Percentiles rank a stretch among this genome's conserved stretches.
Evolutionary conservation across 2,329 filamentous ascomycete genomes (phyloP).

Genomic region (Myriangium duriaei): DNA sequence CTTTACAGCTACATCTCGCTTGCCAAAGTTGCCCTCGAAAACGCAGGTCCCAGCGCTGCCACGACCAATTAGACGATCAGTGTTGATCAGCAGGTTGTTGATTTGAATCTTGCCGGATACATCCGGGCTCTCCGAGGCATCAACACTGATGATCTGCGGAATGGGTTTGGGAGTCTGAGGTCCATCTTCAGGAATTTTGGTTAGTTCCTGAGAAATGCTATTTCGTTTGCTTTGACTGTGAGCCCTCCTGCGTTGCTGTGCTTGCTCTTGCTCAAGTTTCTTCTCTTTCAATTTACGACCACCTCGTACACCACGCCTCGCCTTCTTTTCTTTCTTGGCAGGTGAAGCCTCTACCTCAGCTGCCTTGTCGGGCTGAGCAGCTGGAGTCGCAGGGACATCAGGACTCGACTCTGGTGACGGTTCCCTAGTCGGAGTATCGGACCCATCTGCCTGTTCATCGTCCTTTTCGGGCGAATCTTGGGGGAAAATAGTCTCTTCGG

Average conservation of each 20-base stretch:
- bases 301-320: conserved; percentile 33
- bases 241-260: conserved; percentile 11
- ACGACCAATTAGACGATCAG: conserved; percentile 49
- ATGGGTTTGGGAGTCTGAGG: conserved; percentile 18
- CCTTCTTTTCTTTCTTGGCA: conserved; percentile 32
- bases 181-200: conserved; percentile 19
- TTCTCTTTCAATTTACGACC: conserved; percentile 20
- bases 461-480: conserved; percentile 11
- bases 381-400: not conserved
- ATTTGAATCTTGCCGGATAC: conserved; percentile 42
- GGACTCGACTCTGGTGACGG: conserved; percentile 8
- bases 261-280: conserved; percentile 15
- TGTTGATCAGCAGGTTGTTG: conserved; percentile 48
- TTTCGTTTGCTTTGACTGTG: conserved; percentile 10
- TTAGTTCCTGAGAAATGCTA: conserved; percentile 13
- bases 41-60: conserved; percentile 97
- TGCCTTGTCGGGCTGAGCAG: not conserved
- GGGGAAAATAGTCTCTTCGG: conserved; percentile 24
- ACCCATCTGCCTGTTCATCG: conserved; percentile 8
- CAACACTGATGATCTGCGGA: conserved; percentile 30
- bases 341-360: conserved; percentile 6
- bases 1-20: conserved; percentile 87
- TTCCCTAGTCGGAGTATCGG: conserved; percentile 1
- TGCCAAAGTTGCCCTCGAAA: conserved; percentile 87
- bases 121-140: conserved; percentile 28